Evolutionary conservation across 371 early-diverging fungal genomes (phyloP).

Genomic region (Mortierella sp.): DNA sequence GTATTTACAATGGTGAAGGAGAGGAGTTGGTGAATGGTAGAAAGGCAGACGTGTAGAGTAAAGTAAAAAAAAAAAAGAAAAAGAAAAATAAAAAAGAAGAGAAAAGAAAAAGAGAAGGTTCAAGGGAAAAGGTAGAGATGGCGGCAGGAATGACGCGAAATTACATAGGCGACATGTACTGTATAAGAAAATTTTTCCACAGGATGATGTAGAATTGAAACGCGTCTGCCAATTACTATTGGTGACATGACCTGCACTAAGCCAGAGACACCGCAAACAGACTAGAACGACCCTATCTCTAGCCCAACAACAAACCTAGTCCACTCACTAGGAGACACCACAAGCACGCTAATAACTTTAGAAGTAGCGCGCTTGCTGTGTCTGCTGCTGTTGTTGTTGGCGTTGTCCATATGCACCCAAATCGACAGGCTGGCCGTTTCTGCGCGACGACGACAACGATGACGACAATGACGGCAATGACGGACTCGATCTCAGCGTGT

Average conservation of each 20-base stretch:
- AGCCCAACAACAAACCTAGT: not conserved
- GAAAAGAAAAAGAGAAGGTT: not conserved
- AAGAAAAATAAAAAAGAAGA: not conserved
- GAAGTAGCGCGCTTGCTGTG: not conserved
- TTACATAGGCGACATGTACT: not conserved
- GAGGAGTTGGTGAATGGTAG: not conserved
- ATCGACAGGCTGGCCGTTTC: not conserved
- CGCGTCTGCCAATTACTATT: not conserved
- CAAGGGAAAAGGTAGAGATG: not conserved
- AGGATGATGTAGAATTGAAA: not conserved
- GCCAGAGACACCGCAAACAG: not conserved
- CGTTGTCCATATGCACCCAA: conserved; percentile 39
- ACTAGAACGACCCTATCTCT: not conserved
- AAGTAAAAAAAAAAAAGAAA: not conserved
- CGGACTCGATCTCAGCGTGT: not conserved
- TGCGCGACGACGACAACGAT: not conserved
- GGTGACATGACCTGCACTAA: not conserved
- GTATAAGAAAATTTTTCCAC: not conserved
- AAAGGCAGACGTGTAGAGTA: not conserved
- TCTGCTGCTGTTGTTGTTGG: conserved; percentile 31
- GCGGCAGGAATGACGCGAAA: not conserved
- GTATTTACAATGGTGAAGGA: conserved; percentile 18
- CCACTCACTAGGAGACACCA: not conserved
- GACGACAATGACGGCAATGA: conserved; percentile 6
- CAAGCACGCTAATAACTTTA: not conserved